A percentile compares a stretch with the other conserved stretches of the same genome.
These are phyloP conservation scores for Trichosporon sp. DNA, from an alignment of 1,284 basidiomycete genomes.

Conservation along the genomic window DNA sequence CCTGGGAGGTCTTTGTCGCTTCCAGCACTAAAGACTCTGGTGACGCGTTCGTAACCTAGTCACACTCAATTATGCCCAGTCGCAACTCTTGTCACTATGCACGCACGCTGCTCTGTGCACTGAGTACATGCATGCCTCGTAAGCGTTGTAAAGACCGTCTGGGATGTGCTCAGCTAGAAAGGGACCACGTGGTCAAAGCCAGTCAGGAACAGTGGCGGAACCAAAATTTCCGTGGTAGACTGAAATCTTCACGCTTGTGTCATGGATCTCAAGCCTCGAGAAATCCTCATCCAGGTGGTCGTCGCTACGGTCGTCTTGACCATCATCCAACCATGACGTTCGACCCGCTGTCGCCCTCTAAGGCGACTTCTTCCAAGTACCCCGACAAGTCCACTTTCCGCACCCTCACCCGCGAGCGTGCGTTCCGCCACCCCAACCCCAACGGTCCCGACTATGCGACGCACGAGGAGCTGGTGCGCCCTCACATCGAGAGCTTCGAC, in stretches of 20 bases:
- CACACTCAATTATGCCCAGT: too few relatives aligned
- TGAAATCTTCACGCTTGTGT: slow-evolving; percentile 27
- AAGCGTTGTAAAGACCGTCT: background rate
- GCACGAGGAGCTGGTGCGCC: slow-evolving; percentile 88
- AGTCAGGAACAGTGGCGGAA: slow-evolving; percentile 3
- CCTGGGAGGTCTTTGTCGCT: too few relatives aligned
- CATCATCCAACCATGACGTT: slow-evolving; percentile 34
- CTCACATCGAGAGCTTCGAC: slow-evolving; percentile 96
- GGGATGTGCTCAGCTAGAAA: background rate
- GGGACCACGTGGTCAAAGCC: slow-evolving; percentile 8
- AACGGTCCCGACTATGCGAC: slow-evolving; percentile 73
- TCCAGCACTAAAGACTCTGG: background rate
- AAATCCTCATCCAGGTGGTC: slow-evolving; percentile 12
- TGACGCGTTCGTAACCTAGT: background rate
- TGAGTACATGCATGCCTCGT: background rate
- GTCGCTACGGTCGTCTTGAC: slow-evolving; percentile 18
- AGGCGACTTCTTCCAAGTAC: slow-evolving; percentile 39
- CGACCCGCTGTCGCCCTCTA: slow-evolving; percentile 50
- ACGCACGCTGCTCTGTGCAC: too few relatives aligned
- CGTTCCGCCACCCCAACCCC: slow-evolving; percentile 76
- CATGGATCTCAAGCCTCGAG: background rate
- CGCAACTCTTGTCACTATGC: too few relatives aligned
- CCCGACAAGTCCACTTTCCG: slow-evolving; percentile 64
- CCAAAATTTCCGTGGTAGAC: slow-evolving; percentile 23
- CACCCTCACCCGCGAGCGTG: slow-evolving; percentile 79